Percentiles rank a stretch among this genome's conserved stretches.
phyloP scores from a whole-genome alignment of 148 eudicot genomes.

The Nepenthes mirabilis region DNA sequence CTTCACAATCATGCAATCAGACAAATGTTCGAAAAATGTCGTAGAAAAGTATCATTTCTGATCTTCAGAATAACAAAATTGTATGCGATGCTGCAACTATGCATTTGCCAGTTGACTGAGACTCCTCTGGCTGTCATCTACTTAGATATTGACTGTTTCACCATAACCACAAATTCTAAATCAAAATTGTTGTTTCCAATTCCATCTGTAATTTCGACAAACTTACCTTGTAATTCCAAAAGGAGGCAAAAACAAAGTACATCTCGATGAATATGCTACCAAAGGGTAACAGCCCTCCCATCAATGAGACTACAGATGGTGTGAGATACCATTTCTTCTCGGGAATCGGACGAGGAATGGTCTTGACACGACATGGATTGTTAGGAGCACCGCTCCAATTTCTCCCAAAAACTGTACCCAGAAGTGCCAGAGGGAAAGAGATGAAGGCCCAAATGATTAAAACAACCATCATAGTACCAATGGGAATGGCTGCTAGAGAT shows the following conservation, averaged over 20 bases:
- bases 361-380: conserved; percentile 82
- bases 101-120: too few species aligned
- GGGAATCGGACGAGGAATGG: conserved; percentile 85
- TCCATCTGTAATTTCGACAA: background rate
- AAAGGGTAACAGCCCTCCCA: conserved; percentile 78
- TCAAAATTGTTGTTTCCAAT: too few species aligned
- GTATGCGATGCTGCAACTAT: too few species aligned
- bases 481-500: conserved; percentile 80
- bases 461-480: conserved; percentile 75
- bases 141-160: too few species aligned
- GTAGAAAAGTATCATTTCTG: too few species aligned
- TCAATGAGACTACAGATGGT: conserved; percentile 58
- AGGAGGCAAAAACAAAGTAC: conserved; percentile 72
- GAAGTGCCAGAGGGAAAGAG: conserved; percentile 80
- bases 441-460: conserved; percentile 82
- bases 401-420: conserved; percentile 81
- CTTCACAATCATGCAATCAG: too few species aligned
- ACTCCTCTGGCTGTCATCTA: too few species aligned
- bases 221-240: conserved; percentile 85
- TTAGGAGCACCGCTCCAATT: conserved; percentile 81
- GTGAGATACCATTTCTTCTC: conserved; percentile 92
- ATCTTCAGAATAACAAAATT: too few species aligned
- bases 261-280: conserved; percentile 89
- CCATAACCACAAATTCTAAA: background rate
- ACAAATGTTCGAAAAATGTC: too few species aligned